Evolutionary conservation across 495 filamentous ascomycete species (phyloP).

Genomic region (Hypoxylon perforatum): DNA sequence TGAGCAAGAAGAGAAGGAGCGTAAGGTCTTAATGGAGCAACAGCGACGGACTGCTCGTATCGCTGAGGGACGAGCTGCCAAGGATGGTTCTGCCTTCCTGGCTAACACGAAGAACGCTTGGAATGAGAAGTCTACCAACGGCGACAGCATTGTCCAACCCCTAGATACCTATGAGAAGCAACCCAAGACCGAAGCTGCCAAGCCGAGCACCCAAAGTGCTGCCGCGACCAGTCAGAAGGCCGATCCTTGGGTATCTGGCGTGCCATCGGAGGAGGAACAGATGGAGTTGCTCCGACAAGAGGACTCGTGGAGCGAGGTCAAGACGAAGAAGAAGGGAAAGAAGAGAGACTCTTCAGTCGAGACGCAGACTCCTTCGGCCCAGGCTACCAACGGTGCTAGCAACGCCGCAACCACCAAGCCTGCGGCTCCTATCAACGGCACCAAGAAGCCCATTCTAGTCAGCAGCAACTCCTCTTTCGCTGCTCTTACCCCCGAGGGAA

Average conservation of each 20-base stretch:
- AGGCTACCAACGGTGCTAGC: constrained; percentile 39
- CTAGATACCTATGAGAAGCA: constrained; percentile 78
- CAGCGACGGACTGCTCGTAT: constrained; percentile 83
- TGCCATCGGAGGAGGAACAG: constrained; percentile 89
- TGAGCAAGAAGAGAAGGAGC: constrained; percentile 78
- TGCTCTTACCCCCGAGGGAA: constrained; percentile 55
- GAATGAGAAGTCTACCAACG: constrained; percentile 67
- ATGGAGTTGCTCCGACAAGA: constrained; percentile 72
- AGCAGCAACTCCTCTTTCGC: constrained; percentile 59
- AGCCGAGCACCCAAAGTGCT: constrained; percentile 36
- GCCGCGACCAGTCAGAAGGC: constrained; percentile 44
- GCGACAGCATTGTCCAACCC: constrained; percentile 63
- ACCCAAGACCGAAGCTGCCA: constrained; percentile 43
- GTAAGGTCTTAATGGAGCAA: constrained; percentile 77
- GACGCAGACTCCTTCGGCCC: constrained; percentile 22
- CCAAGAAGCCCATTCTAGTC: constrained; percentile 42
- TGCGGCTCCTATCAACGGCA: constrained; percentile 49
- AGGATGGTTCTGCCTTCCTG: constrained; percentile 71
- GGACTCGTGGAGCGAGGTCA: constrained; percentile 80
- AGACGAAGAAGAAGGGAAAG: constrained; percentile 70
- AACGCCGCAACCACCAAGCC: constrained; percentile 38
- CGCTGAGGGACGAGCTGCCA: constrained; percentile 80
- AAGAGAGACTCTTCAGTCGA: constrained; percentile 51
- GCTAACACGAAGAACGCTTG: constrained; percentile 63
- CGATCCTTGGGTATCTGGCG: constrained; percentile 64